Evolutionary conservation across 768 basidiomycete genomes (phyloP), one percentile per base, ranked within the genome.

Genomic region (Atractiella rhizophila): DNA sequence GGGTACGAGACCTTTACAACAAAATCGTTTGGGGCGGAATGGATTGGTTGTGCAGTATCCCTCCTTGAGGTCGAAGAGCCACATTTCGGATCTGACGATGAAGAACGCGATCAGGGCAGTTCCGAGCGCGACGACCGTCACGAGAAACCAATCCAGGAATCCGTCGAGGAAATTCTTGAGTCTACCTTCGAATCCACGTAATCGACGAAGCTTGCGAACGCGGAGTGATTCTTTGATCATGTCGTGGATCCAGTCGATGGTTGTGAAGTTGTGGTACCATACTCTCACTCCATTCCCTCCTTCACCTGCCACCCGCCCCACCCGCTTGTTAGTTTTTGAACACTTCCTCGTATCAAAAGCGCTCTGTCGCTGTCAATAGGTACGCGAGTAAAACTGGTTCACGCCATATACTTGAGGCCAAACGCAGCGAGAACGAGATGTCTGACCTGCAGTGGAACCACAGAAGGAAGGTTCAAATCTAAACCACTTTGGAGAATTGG

Each of bases 51-150:
- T 51, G 57, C 88, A 98, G 55, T 78, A 80, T 0, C 91, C 91
- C 37, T 82, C 78, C 59, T 96, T 96, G 41, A 75, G 55, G 58
- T 88, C 82, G 52, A 94, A 98, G 8, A 96, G 63, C 66, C 71
- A 74, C 55, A 77, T 75, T 54, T 98, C 91, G 44, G 68, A 66
- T 16, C 78, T 71, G 28, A 85, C 70, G 48, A 98, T 74, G 41
- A 79, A 58, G 56, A 81, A 94, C 4, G 88, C 88, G 28, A 78
- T 62, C 34, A 85, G 44, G 8, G 88, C 85, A 10, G 80, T 78
- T 20, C 82, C 54, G 55, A 85, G 70, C 0, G 86, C 86, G 35
- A 88, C 60, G 79, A 86, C 81, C 1, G 83, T 79, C 50, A 69
- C 73, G 42, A 71, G 68, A 36, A 62, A 67, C 45, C 80, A 94